Conservation (phyloP, 352 stramenopile genomes). For the Phytopythium oedochilum region DNA sequence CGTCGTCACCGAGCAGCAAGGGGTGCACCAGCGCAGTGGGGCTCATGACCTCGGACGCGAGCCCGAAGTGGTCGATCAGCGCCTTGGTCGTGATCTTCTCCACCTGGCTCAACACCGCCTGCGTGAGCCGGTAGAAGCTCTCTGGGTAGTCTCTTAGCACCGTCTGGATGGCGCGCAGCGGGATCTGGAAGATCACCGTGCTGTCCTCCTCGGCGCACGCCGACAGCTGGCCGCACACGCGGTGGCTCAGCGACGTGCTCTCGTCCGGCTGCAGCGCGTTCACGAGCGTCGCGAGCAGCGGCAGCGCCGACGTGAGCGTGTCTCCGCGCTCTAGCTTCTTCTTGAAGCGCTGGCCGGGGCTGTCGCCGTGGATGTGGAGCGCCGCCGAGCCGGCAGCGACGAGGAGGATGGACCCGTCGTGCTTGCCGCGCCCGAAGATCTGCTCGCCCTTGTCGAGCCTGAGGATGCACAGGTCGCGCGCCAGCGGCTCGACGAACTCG, state of each 20-base stretch:
- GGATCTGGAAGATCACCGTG: conserved; percentile 68
- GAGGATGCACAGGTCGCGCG: conserved; percentile 54
- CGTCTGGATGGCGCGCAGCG: conserved; percentile 30
- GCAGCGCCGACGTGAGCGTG: conserved; percentile 65
- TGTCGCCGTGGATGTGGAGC: conserved; percentile 53
- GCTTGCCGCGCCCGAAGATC: conserved; percentile 51
- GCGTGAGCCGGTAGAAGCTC: conserved; percentile 65
- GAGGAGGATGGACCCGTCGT: conserved; percentile 79
- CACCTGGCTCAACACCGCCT: conserved; percentile 73
- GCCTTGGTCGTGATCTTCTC: conserved; percentile 81
- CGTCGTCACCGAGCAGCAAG: conserved; percentile 13
- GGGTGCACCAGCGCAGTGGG: conserved; percentile 24
- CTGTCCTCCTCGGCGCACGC: conserved; percentile 34
- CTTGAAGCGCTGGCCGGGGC: conserved; percentile 30
- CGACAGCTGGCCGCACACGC: conserved; percentile 56
- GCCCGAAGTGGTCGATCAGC: conserved; percentile 78
- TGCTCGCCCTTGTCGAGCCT: conserved; percentile 35
- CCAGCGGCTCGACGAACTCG: conserved; percentile 60
- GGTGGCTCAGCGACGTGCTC: conserved; percentile 20
- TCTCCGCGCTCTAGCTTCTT: conserved; percentile 54
- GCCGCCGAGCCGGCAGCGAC: conserved; percentile 52
- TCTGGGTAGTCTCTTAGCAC: conserved; percentile 62
- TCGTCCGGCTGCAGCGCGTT: conserved; percentile 28
- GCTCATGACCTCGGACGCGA: conserved; percentile 38
- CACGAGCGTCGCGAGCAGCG: conserved; percentile 55